Evolutionary conservation across 1,139 yeast genomes (phyloP).

Genomic region (Nadsonia starkeyi-henricii): DNA sequence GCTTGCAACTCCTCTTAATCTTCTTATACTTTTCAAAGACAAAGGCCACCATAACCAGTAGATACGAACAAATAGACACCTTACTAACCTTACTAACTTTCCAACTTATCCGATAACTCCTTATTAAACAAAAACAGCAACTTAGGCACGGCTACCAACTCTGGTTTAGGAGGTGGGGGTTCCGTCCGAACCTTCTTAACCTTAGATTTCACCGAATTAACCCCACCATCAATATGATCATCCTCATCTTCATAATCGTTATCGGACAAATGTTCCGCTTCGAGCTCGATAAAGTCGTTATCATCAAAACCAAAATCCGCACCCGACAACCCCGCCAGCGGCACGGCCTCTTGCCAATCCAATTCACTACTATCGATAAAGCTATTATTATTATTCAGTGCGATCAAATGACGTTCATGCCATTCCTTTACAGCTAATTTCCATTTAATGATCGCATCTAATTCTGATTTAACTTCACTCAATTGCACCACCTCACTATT

Average conservation of each 20-base stretch:
- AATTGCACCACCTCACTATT: constrained; percentile 30
- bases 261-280: constrained; percentile 9
- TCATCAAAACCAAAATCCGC: constrained; percentile 45
- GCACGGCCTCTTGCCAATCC: constrained; percentile 21
- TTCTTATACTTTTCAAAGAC: too few species aligned
- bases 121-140: constrained; percentile 16
- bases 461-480: constrained; percentile 28
- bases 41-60: too few species aligned
- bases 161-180: constrained; percentile 18
- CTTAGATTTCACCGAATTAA: constrained; percentile 1
- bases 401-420: constrained; percentile 15
- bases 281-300: constrained; percentile 12
- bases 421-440: constrained; percentile 31
- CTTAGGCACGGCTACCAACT: constrained; percentile 17
- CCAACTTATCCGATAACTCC: constrained; percentile 9
- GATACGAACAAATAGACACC: too few species aligned
- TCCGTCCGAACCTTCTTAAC: constrained; percentile 11
- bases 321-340: constrained; percentile 29
- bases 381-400: constrained; percentile 2
- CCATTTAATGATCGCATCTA: constrained; percentile 32
- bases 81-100: not conserved
- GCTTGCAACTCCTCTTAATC: too few species aligned
- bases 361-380: constrained; percentile 10
- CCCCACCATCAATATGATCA: constrained; percentile 10
- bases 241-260: constrained; percentile 24